Base-by-base conservation (phyloP, 2,329 filamentous ascomycete genomes). In the Magnaporthiopsis poae region DNA sequence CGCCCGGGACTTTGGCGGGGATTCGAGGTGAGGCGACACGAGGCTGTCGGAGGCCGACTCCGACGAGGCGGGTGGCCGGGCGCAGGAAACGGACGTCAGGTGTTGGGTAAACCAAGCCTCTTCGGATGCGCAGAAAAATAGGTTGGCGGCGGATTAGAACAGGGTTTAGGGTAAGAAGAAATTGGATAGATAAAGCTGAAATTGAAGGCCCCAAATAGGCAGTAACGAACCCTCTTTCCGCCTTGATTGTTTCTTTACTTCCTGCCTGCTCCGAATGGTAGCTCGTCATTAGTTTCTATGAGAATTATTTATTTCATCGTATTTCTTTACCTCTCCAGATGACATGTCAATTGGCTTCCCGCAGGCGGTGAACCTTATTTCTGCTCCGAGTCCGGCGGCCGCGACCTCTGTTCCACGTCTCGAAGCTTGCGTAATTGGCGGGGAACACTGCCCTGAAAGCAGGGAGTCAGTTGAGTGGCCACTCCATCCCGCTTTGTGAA, bases 281-380 rank as follows among this genome's bases (percentile, higher is more conserved):
- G 8, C 3, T 52, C 46, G 15, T 7, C 46, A 9, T 8, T 25
- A 2, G 21, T 25, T 13, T 21, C 46, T 8, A 4, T 25, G 46
- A n/a, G 2, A 21, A 56, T 56, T 25, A 25, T 56, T 52, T n/a
- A 8, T n/a, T 9, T 61, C 25, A 12, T 15, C 39, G 15, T 46
- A 5, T 21, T 27, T n/a, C n/a, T n/a, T n/a, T n/a, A n/a, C n/a
- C n/a, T n/a, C 21, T 25, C 7, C 31, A 7, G 27, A 61, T 61
- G n/a, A n/a, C n/a, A n/a, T 31, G 27, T 33, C 60, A 27, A 61
- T 18, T 29, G 29, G 21, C 21, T 36, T 62, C n/a, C 46, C 8
- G 46, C 46, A 29, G 63, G 63, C 63, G 63, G 63, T 64, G 39
- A 64, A 33, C 46, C 15, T 18, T 12, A 33, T n/a, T 21, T 65